Base-by-base conservation (phyloP, 1,139 yeast species). In the Suhomyces choctaworum region DNA sequence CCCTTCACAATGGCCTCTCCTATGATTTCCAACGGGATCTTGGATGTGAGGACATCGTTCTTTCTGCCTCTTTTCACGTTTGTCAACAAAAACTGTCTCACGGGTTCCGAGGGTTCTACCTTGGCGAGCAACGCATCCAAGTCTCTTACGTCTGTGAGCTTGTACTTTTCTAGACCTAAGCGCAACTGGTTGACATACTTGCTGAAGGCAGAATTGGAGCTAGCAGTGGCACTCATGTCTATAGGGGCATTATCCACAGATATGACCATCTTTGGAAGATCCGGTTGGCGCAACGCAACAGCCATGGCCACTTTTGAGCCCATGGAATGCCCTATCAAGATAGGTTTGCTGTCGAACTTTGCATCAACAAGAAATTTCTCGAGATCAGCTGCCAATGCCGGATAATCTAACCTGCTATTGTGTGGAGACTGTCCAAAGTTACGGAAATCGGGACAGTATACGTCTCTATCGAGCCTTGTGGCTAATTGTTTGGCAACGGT, bases 251-350 rank as follows among this genome's bases (percentile, higher is more conserved):
- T 92, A 53, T 92, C 98, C 4, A 92, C 95, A 3, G 92, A 66
- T 5, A 92, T 76, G 28, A 89, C 50, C 64, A 80, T 73, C 22
- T 76, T 68, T 3, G 83, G 80, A 15, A 82, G 49, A 1, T 78
- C 75, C 0, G 95, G 95, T 16, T 77, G 67, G 34, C 88, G 70
- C 42, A 92, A 66, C 0, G 90, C 82, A 4, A 86, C 68, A 0
- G 92, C 88, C 97, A 92, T 90, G 3, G 85, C 96, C 0, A 90
- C 76, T 54, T 92, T 92, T 7, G 96, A 97, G 5, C 98, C 98
- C 97, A 92, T 89, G 0, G 97, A 89, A 59, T 90, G 97, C 1
- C 98, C 98, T 16, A 92, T 70, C 15, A 92, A 46, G 13, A 87
- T 77, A 0, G 94, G 86, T 25, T 72, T 64, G n/a, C 49, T 42